Base-by-base conservation (phyloP, 1,284 basidiomycete species). In the Heterobasidion occidentale region DNA sequence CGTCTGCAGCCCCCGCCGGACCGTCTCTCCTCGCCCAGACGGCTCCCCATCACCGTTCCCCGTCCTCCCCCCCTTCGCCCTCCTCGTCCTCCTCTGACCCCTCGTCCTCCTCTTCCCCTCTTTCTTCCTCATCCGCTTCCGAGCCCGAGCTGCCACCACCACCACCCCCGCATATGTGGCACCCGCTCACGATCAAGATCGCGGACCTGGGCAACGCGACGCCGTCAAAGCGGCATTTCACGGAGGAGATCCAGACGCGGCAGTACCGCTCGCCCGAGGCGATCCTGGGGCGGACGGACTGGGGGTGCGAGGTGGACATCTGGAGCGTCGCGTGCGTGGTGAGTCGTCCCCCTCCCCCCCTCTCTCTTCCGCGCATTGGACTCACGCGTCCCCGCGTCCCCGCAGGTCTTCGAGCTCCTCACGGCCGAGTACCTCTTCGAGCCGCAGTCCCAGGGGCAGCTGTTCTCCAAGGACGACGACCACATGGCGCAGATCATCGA, bases 401-500 rank as follows among this genome's bases (percentile, higher is more conserved):
- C 38, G 35, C 51, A 60, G 59, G 55, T 58, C 47, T 94, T 94
- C 64, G 92, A 94, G 70, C 77, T 94, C 54, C 74, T 94, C 56
- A 92, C 91, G 7, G 89, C 90, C 36, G 91, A 94, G 68, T 93
- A 89, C 66, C 80, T 94, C 36, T 94, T 94, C 67, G 92, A 94
- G 66, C 93, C 93, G 34, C 92, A 92, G 61, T 81, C 83, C 34
- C 87, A 89, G 68, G 87, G 88, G 12, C 87, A 90, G 59, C 66
- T 86, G 59, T 95, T 94, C 70, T 88, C 85, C 63, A 95, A 95
- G 72, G 93, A 96, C 70, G 93, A 95, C 68, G 93, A 96, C 68
- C 92, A 95, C 67, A 90, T 96, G 77, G 93, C 94, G 7, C 92
- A 94, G 71, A 88, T 95, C 62, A 90, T 94, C 58, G 93, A 95